These are phyloP conservation scores for Colletotrichum orchidophilum DNA, from an alignment of 2,329 filamentous ascomycete genomes.

Conservation along the genomic window DNA sequence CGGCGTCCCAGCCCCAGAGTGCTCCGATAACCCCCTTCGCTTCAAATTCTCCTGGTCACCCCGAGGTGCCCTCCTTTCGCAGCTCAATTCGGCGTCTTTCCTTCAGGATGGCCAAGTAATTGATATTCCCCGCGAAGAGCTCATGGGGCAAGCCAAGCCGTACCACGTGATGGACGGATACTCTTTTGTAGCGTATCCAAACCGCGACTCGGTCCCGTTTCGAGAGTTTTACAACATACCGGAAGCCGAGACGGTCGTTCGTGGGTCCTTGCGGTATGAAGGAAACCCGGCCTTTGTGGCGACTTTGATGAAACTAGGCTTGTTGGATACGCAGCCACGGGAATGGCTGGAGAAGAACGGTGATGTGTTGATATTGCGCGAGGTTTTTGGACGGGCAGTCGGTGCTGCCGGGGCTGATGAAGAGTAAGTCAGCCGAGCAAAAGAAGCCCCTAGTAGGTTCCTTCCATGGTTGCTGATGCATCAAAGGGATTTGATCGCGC, in stretches of 20 bases:
- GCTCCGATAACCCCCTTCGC: conserved; percentile 73
- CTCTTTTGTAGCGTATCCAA: conserved; percentile 76
- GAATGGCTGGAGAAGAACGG: conserved; percentile 77
- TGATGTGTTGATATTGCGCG: conserved; percentile 81
- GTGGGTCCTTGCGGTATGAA: conserved; percentile 74
- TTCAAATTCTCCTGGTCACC: conserved; percentile 77
- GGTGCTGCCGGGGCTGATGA: conserved; percentile 77
- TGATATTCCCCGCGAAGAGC: conserved; percentile 47
- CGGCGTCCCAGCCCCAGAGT: conserved; percentile 65
- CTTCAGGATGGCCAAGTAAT: conserved; percentile 70
- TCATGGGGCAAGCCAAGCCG: conserved; percentile 74
- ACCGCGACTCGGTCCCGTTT: conserved; percentile 74
- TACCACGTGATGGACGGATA: conserved; percentile 67
- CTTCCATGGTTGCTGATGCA: neutral
- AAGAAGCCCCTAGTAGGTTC: too few relatives aligned
- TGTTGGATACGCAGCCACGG: conserved; percentile 51
- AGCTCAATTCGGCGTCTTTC: conserved; percentile 72
- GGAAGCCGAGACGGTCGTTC: conserved; percentile 73
- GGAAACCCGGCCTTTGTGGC: conserved; percentile 76
- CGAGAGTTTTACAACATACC: conserved; percentile 74
- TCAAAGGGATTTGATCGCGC: conserved; percentile 56
- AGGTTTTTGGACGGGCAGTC: conserved; percentile 73
- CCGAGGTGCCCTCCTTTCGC: conserved; percentile 73
- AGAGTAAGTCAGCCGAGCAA: conserved; percentile 48
- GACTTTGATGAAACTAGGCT: conserved; percentile 74